Evolutionary conservation across 441 rosid genomes (phyloP).

Genomic region (Gossypium trilobum): DNA sequence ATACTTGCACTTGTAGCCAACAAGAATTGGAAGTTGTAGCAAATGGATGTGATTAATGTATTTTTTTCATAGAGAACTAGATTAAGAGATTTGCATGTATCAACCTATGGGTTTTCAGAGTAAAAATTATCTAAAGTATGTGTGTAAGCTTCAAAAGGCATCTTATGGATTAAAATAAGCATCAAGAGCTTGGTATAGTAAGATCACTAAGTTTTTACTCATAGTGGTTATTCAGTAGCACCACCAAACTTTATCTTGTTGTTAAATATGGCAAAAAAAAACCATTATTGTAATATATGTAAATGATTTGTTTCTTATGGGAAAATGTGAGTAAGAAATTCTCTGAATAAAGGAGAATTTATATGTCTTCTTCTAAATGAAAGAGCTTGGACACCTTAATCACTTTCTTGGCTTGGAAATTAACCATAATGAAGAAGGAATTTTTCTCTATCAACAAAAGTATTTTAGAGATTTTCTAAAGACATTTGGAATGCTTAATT

Average conservation of each 20-base stretch:
- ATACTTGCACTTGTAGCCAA: not conserved
- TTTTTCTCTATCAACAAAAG: no score
- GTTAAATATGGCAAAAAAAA: not conserved
- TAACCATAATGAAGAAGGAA: no score
- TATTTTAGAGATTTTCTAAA: no score
- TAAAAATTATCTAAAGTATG: not conserved
- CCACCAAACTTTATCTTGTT: not conserved
- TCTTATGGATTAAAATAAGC: not conserved
- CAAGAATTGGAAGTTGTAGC: not conserved
- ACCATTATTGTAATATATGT: no score
- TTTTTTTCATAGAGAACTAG: not conserved
- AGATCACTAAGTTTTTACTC: not conserved
- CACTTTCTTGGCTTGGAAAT: no score
- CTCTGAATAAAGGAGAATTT: no score
- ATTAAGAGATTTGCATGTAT: not conserved
- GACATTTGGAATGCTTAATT: no score
- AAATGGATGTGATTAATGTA: not conserved
- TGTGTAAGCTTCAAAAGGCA: not conserved
- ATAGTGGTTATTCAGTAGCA: not conserved
- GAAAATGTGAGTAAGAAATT: no score
- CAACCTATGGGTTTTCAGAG: not conserved
- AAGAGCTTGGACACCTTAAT: no score
- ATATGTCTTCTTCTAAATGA: no score
- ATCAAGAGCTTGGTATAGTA: not conserved
- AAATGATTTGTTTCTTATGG: no score